A percentile compares a stretch with the other conserved stretches of the same genome.
These are phyloP conservation scores for Ilex asprella DNA, from an alignment of 257 asterid genomes.

Conservation along the genomic window DNA sequence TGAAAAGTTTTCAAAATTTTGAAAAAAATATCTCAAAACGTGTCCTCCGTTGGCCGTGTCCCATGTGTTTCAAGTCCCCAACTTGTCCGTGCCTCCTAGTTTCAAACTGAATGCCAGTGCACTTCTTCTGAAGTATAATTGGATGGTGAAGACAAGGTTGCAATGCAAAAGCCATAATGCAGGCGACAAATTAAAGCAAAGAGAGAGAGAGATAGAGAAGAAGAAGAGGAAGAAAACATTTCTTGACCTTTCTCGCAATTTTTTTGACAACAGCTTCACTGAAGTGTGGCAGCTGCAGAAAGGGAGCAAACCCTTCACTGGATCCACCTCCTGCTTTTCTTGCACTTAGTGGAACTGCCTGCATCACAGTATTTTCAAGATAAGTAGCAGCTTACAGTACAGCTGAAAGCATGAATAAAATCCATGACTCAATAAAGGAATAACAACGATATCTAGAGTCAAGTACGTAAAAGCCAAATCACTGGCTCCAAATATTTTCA, in stretches of 20 bases:
- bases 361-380: conserved; percentile 13
- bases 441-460: no score
- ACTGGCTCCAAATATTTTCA: no score
- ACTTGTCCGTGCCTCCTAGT: no score
- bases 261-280: conserved; percentile 60
- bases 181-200: not conserved
- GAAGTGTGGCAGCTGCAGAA: conserved; percentile 91
- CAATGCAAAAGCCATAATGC: not conserved
- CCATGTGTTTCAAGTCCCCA: no score
- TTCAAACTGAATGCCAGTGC: no score
- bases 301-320: conserved; percentile 64
- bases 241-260: conserved; percentile 56
- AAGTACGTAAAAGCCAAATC: no score
- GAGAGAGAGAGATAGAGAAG: not conserved
- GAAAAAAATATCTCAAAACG: no score
- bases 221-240: not conserved
- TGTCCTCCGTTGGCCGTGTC: no score
- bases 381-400: not conserved
- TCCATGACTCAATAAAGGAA: not conserved
- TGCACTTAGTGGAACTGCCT: conserved; percentile 89
- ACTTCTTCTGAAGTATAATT: not conserved
- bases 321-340: conserved; percentile 68
- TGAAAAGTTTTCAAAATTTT: no score
- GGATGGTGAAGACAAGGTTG: not conserved
- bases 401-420: not conserved